Evolutionary conservation across 176 grass and related monocot genomes (phyloP).

Genomic region (Puccinellia tenuiflora): DNA sequence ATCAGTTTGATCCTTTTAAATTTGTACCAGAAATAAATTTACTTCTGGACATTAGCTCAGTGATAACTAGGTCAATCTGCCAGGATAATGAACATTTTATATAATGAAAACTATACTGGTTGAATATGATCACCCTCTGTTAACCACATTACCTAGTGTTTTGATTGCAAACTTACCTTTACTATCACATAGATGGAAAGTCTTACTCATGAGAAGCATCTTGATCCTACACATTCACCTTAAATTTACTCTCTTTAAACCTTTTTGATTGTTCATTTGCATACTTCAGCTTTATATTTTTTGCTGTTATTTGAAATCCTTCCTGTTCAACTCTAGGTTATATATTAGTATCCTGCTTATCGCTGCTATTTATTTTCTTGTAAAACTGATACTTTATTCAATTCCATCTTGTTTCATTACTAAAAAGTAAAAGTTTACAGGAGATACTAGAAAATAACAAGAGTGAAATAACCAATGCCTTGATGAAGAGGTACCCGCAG

Average conservation of each 20-base stretch:
- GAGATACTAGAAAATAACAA: slow-evolving; percentile 82
- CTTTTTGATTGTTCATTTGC: neutral
- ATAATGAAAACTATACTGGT: neutral
- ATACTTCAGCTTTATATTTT: neutral
- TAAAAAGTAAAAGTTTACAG: slow-evolving; percentile 38
- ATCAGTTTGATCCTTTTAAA: slow-evolving; percentile 5
- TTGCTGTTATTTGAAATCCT: neutral
- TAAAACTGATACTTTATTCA: neutral
- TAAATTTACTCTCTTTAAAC: neutral
- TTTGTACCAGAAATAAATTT: neutral
- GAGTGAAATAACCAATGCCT: slow-evolving; percentile 78
- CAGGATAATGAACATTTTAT: neutral
- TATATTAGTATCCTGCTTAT: slow-evolving; percentile 9
- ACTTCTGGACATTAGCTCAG: neutral
- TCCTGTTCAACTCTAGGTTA: neutral
- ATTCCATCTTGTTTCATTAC: neutral
- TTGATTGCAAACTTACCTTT: neutral
- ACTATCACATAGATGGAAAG: neutral
- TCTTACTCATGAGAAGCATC: neutral
- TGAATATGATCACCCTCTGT: neutral
- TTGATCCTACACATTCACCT: neutral
- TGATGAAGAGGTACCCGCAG: slow-evolving; percentile 76
- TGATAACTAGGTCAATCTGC: neutral
- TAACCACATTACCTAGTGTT: slow-evolving; percentile 2
- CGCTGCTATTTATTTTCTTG: neutral